Evolutionary conservation across 768 basidiomycete genomes (phyloP), one percentile per base, ranked within the genome.

Genomic region (Rickenella mellea): DNA sequence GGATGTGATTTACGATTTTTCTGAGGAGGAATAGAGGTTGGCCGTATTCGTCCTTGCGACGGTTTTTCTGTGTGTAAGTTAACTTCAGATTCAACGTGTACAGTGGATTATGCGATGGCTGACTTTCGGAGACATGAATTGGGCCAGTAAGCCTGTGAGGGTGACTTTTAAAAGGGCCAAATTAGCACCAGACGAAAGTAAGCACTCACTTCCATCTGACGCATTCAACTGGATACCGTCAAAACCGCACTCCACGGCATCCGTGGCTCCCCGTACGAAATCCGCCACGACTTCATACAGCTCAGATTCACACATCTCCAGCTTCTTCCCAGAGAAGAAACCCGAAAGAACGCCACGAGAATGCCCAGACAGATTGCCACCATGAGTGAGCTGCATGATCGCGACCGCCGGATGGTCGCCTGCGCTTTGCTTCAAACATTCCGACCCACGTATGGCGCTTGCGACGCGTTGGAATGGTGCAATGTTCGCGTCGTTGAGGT

Each of bases 151-250:
- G 8, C 37, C 20, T 20, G 9, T 22, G 15, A 22, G 19, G 17
- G 12, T 9, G 26, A 41, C 39, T 12, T 40, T 25, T 35, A 43
- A 15, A n/a, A n/a, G n/a, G n/a, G n/a, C n/a, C n/a, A n/a, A n/a
- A n/a, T n/a, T n/a, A n/a, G n/a, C n/a, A n/a, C n/a, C 22, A 50
- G n/a, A n/a, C n/a, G n/a, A n/a, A n/a, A n/a, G n/a, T n/a, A n/a
- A n/a, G 11, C 2, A 46, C 15, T 15, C 42, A 88, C 84, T 91
- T 29, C 90, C 90, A 59, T 93, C 90, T 1, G 81, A 81, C 20
- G 69, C 82, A 56, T 96, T 93, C 9, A 97, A 47, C 53, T 96
- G 76, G 3, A 94, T 64, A 0, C 93, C 92, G 48, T 94, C 87
- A 56, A 91, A 93, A 0, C 87, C 88, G 29, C 81, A 63, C 41